These are phyloP conservation scores for Hyaloscypha variabilis DNA, from an alignment of 495 filamentous ascomycete species.

Conservation along the genomic window DNA sequence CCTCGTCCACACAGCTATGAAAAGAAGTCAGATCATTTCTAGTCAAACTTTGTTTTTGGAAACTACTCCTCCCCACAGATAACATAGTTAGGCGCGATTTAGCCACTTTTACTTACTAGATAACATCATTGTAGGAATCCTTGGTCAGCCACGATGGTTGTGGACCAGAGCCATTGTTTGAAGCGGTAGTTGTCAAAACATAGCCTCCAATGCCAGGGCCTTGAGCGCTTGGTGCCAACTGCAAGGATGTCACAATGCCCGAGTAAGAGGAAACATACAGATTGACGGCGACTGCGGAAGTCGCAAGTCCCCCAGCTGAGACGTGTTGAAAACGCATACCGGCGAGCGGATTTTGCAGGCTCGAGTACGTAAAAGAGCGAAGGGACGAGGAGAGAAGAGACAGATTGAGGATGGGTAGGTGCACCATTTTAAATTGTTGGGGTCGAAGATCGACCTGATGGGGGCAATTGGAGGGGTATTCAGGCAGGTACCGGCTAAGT, in stretches of 20 bases:
- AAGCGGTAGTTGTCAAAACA: conserved; percentile 40
- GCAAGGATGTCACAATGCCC: conserved; percentile 57
- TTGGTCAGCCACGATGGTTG: conserved; percentile 64
- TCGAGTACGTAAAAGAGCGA: conserved; percentile 7
- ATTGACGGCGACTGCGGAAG: conserved; percentile 37
- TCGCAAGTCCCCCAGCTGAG: conserved; percentile 12
- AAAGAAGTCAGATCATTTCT: not conserved
- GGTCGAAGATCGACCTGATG: not conserved
- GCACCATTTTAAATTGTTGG: conserved; percentile 13
- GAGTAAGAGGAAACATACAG: conserved; percentile 66
- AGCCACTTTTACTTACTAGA: conserved; percentile 41
- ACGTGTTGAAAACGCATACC: conserved; percentile 14
- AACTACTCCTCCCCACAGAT: not conserved
- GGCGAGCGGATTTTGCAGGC: not conserved
- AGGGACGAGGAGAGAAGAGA: conserved; percentile 1
- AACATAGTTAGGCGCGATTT: not conserved
- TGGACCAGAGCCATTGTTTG: conserved; percentile 49
- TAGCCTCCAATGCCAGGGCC: conserved; percentile 17
- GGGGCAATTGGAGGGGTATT: not conserved
- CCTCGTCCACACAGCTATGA: conserved; percentile 58
- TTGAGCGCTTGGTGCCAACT: conserved; percentile 37
- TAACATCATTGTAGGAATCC: conserved; percentile 43
- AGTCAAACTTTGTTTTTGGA: not conserved
- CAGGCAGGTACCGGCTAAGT: not conserved
- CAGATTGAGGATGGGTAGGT: conserved; percentile 9